Evolutionary conservation across 2,329 filamentous ascomycete genomes (phyloP).

Genomic region (Colletotrichum chlorophyti): DNA sequence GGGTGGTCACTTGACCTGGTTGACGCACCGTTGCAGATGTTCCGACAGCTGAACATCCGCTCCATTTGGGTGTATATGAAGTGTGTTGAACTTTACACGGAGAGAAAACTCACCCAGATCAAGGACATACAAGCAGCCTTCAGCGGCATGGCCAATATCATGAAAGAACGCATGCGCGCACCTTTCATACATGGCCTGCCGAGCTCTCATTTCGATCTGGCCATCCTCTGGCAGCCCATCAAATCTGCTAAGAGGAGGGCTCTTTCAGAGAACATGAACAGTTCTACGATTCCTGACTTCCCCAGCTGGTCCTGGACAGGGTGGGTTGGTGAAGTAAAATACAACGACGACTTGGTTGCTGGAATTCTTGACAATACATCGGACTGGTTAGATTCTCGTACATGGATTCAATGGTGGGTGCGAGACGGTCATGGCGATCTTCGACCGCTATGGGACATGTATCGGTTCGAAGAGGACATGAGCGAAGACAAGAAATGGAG

Average conservation of each 20-base stretch:
- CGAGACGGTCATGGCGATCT: constrained; percentile 39
- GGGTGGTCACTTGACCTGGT: constrained; percentile 39
- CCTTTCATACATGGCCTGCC: constrained; percentile 39
- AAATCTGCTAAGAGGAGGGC: neutral
- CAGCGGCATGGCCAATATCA: constrained; percentile 37
- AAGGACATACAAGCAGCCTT: constrained; percentile 42
- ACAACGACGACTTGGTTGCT: constrained; percentile 31
- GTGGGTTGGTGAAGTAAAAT: constrained; percentile 35
- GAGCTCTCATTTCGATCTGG: constrained; percentile 41
- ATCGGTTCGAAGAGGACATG: neutral
- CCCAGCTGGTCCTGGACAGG: constrained; percentile 45
- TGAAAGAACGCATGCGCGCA: constrained; percentile 33
- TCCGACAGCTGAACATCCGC: constrained; percentile 34
- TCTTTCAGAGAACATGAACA: neutral
- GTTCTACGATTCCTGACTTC: constrained; percentile 31
- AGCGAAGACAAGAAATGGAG: constrained; percentile 7
- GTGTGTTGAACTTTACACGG: constrained; percentile 38
- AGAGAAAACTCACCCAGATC: constrained; percentile 33
- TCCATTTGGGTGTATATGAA: constrained; percentile 39
- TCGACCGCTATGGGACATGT: constrained; percentile 36
- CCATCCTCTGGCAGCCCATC: constrained; percentile 40
- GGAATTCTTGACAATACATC: constrained; percentile 36
- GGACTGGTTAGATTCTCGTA: constrained; percentile 41
- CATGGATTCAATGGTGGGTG: constrained; percentile 44
- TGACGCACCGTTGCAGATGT: constrained; percentile 35